Base-by-base conservation (phyloP, 164 flowering plant species). In the Vitis riparia region DNA sequence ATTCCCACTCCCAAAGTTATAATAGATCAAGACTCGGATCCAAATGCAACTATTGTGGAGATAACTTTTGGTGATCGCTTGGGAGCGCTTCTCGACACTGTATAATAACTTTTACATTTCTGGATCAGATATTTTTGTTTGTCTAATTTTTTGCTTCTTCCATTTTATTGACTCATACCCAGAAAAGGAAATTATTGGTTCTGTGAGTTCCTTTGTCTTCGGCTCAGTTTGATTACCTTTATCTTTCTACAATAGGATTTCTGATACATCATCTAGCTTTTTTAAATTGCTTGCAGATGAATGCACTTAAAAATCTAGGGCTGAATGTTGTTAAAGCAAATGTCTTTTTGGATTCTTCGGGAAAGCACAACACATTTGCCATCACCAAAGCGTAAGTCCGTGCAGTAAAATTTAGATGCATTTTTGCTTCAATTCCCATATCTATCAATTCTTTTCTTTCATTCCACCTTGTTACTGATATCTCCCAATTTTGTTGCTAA, bases 61-160 rank as follows among this genome's bases (percentile, higher is more conserved):
- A 81, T 95, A 68, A 93, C 99, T 58, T 95, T 95, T 68, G 99
- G 99, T 0, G 93, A 95, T 71, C 96, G 99, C 55, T 96, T 95
- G 67, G 99, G 99, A 53, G 97, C 97, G 67, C 96, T 95, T 59
- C 84, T 93, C 56, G 98, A 95, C 76, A 95, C 99, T 37, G 99
- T 93, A 91, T 65, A 65, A 47, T 19, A 15, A 72, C 37, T 8
- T 58, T 49, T 61, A 59, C 69, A 14, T 48, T 13, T 29, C 53
- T 32, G 9, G 8, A 13, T 58, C 9, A 15, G 44, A 50, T 19
- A 62, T 8, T 64, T 1, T 13, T 27, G 52, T 57, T 16, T 27
- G 52, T 57, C 11, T 14, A 2, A 32, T 32, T 32, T 32, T 32
- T 32, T 32, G 44, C 44, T 32, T 32, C 44, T 32, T 0, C 44